Percentiles rank a stretch among this genome's conserved stretches.
Evolutionary conservation across 116 monocot genomes (phyloP).

Genomic region (Cymodocea nodosa): DNA sequence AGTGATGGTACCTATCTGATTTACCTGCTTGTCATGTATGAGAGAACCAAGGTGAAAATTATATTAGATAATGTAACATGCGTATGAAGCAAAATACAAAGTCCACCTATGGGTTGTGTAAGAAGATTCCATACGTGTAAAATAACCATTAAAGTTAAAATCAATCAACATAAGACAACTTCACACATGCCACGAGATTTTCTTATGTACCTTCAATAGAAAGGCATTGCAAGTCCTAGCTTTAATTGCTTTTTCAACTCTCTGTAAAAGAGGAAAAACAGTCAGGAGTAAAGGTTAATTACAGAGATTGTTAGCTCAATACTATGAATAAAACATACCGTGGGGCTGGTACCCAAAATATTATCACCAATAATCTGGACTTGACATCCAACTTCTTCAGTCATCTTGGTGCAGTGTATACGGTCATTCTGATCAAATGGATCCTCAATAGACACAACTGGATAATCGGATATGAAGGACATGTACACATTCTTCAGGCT

Average conservation of each 20-base stretch:
- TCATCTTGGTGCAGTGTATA: conserved; percentile 68
- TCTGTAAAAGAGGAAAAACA: conserved; percentile 20
- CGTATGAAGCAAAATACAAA: too few relatives aligned
- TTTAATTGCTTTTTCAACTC: conserved; percentile 81
- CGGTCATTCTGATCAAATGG: conserved; percentile 99
- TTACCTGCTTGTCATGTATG: conserved; percentile 42
- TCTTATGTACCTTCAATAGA: conserved; percentile 53
- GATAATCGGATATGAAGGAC: conserved; percentile 76
- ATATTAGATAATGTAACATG: too few relatives aligned
- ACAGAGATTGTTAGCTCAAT: background rate
- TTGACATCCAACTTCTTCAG: conserved; percentile 63
- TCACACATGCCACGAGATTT: background rate
- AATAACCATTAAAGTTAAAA: background rate
- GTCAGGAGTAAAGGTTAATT: background rate
- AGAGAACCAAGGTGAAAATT: background rate
- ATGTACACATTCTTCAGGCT: conserved; percentile 82
- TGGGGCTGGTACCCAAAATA: conserved; percentile 89
- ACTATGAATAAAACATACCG: conserved; percentile 21
- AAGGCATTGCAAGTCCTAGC: conserved; percentile 91
- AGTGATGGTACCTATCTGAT: conserved; percentile 95
- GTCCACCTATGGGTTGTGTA: background rate
- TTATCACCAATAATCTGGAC: conserved; percentile 99
- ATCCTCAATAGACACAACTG: conserved; percentile 89
- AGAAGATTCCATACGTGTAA: background rate
- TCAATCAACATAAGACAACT: background rate